These are phyloP conservation scores for Debaryomyces psychrophilus DNA, from an alignment of 1,139 yeast species.

Conservation along the genomic window DNA sequence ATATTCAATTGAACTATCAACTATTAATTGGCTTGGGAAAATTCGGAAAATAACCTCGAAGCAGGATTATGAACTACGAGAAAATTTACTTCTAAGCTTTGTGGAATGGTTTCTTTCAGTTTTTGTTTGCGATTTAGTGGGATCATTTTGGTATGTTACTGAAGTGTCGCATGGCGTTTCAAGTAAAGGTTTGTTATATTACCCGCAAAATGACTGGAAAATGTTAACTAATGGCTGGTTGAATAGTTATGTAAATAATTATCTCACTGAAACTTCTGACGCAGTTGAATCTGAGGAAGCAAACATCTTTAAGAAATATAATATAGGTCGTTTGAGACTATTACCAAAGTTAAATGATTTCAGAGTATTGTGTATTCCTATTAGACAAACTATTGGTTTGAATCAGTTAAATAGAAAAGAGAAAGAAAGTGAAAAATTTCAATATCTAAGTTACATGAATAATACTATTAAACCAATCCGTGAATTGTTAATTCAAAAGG, in stretches of 20 bases:
- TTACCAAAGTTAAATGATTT: constrained; percentile 62
- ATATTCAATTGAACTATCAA: constrained; percentile 36
- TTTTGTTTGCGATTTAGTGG: constrained; percentile 52
- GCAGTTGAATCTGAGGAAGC: constrained; percentile 9
- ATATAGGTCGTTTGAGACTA: constrained; percentile 43
- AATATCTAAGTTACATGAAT: constrained; percentile 21
- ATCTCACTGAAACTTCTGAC: constrained; percentile 23
- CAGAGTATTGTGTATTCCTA: constrained; percentile 65
- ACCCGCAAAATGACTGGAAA: constrained; percentile 65
- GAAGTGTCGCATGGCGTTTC: constrained; percentile 48
- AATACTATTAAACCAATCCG: constrained; percentile 29
- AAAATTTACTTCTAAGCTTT: constrained; percentile 40
- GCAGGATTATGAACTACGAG: constrained; percentile 39
- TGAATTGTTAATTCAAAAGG: constrained; percentile 18
- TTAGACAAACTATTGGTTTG: constrained; percentile 23
- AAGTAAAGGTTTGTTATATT: constrained; percentile 36
- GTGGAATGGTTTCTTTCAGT: constrained; percentile 60
- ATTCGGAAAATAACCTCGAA: constrained; percentile 29
- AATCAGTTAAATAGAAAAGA: constrained; percentile 11
- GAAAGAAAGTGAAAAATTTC: constrained; percentile 17
- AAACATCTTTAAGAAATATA: constrained; percentile 19
- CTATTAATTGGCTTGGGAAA: constrained; percentile 52
- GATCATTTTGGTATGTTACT: constrained; percentile 68
- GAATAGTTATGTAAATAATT: constrained; percentile 36
- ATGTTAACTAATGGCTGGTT: constrained; percentile 45